Base-by-base conservation (phyloP, 805 yeast genomes). In the Aciculoconidium aculeatum region DNA sequence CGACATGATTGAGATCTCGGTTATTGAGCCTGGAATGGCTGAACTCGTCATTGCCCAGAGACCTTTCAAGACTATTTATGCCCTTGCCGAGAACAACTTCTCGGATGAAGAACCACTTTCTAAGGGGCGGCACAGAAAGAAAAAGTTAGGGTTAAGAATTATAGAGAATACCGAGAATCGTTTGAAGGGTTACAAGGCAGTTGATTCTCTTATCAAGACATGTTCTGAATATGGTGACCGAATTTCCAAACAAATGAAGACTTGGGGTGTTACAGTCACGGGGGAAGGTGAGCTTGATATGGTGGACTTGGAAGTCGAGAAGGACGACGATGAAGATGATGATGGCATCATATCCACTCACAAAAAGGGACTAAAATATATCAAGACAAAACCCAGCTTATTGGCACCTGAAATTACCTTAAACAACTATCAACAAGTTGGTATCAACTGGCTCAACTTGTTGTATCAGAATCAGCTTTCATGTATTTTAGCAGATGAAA, bases 401-500 rank as follows among this genome's bases (percentile, higher is more conserved):
- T 55, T 92, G 37, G 62, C 85, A 1, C 65, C 62, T 0, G 82
- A 74, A 12, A 66, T 85, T 11, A 72, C 72, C 21, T 65, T 92
- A 44, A 92, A 90, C 47, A 78, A 75, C 47, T 92, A 92, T 55
- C 99, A 92, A 61, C 92, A 87, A 44, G 95, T 88, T n/a, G 99
- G 99, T 25, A 61, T 92, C 30, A 92, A 92, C 53, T 92, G 99
- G 99, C 64, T 92, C 31, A 70, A 78, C 38, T 55, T 90, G 31
- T 65, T 92, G 17, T 92, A 90, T 53, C 75, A 74, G 35, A 76
- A 81, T 48, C 70, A 76, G 11, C 65, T 92, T 33, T 86, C 96
- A 5, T 88, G 98, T 59, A 92, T 92, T 33, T 64, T 92, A 27
- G 99, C 98, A 0, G 99, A 92, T 60, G 99, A 92, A 53, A 92